phyloP scores from a whole-genome alignment of 805 yeast genomes.

The Sugiyamaella boreocaroliniensis region DNA sequence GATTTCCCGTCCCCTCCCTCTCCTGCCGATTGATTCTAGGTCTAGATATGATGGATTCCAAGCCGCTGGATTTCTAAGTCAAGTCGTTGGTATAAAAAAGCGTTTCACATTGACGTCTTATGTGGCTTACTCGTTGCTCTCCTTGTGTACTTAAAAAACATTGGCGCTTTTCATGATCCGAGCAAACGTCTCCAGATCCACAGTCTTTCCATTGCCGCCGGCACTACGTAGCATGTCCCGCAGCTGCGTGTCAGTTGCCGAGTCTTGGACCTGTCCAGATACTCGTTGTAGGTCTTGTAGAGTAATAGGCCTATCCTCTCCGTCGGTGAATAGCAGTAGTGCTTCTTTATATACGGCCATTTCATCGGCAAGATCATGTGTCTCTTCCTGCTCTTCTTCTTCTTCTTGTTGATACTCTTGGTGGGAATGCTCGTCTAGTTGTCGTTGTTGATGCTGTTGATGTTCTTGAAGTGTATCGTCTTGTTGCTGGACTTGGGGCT shows the following conservation, averaged over 20 bases:
- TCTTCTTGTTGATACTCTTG: neutral
- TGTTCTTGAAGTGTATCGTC: no score
- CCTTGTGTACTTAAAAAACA: slow-evolving; percentile 7
- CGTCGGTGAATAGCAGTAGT: slow-evolving; percentile 14
- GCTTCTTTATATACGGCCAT: slow-evolving; percentile 9
- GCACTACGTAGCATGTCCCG: slow-evolving; percentile 27
- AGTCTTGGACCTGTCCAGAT: slow-evolving; percentile 22
- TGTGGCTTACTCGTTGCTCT: no score
- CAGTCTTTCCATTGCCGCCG: slow-evolving; percentile 11
- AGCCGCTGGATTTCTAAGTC: no score
- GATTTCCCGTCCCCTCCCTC: no score
- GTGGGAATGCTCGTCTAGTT: neutral
- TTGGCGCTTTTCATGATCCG: slow-evolving; percentile 23
- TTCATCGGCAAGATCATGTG: slow-evolving; percentile 1
- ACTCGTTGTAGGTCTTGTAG: slow-evolving; percentile 22
- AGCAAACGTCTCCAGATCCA: slow-evolving; percentile 21
- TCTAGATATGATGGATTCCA: slow-evolving; percentile 2
- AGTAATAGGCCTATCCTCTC: slow-evolving; percentile 22
- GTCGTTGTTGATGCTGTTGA: neutral
- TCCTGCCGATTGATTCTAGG: no score
- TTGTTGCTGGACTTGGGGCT: neutral
- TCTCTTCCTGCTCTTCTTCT: neutral
- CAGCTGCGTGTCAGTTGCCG: slow-evolving; percentile 26
- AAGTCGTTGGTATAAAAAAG: no score
- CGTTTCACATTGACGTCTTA: no score